A percentile compares a stretch with the other conserved stretches of the same genome.
Conservation (phyloP, 805 yeast genomes). For the Candida tammaniensis region DNA sequence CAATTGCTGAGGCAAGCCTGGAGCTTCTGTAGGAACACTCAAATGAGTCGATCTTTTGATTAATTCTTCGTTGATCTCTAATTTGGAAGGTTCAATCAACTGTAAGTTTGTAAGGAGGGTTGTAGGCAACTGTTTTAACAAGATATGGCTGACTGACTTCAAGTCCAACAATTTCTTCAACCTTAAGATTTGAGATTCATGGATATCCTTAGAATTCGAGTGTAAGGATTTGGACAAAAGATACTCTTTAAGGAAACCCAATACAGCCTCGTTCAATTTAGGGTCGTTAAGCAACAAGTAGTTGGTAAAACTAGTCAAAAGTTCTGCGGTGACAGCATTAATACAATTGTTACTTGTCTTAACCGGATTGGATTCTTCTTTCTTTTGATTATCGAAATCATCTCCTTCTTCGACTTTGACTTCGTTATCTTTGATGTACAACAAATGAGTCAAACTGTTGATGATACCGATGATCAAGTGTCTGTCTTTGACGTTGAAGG, state of each 20-base stretch:
- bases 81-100: constrained; percentile 29
- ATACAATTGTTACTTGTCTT: constrained; percentile 34
- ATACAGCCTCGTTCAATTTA: constrained; percentile 67
- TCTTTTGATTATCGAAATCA: constrained; percentile 9
- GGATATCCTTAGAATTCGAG: constrained; percentile 25
- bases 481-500: constrained; percentile 61
- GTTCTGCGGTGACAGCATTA: constrained; percentile 31
- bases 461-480: constrained; percentile 64
- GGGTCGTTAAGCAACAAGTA: constrained; percentile 64
- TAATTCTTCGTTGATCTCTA: constrained; percentile 31
- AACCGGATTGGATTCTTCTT: constrained; percentile 9
- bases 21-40: constrained; percentile 62
- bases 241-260: constrained; percentile 83
- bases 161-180: constrained; percentile 53
- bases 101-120: constrained; percentile 38
- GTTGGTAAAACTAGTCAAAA: constrained; percentile 54
- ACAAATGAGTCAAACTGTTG: constrained; percentile 75
- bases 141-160: constrained; percentile 44
- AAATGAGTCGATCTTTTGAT: constrained; percentile 48
- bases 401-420: constrained; percentile 24
- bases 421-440: constrained; percentile 49
- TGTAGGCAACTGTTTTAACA: constrained; percentile 61
- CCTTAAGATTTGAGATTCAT: constrained; percentile 32
- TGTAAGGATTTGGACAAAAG: constrained; percentile 56
- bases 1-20: constrained; percentile 54